A percentile compares a stretch with the other conserved stretches of the same genome.
Conservation (phyloP, 2,329 filamentous ascomycete species). For the Botrytis tulipae region DNA sequence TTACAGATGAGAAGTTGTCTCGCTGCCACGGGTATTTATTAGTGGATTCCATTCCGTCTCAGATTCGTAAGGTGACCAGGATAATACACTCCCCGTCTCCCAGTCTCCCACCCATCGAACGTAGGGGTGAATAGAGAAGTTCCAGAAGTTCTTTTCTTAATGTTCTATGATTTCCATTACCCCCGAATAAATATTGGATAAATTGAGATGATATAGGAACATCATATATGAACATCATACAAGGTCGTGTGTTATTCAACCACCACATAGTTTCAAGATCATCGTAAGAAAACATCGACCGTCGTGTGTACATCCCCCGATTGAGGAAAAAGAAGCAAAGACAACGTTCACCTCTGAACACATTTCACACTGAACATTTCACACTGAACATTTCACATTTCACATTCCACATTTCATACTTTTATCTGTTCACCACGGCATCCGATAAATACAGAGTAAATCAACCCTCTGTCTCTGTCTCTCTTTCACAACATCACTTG, state of each 20-base stretch:
- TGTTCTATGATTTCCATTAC: neutral
- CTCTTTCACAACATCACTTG: neutral
- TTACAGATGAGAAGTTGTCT: too few relatives aligned
- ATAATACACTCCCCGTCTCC: neutral
- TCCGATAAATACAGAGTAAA: too few relatives aligned
- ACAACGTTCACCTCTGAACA: too few relatives aligned
- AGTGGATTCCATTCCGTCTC: conserved; percentile 1
- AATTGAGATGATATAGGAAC: neutral
- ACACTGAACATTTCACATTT: too few relatives aligned
- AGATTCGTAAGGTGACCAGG: neutral
- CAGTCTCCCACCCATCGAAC: neutral
- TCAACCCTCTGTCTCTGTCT: neutral
- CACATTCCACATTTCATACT: too few relatives aligned
- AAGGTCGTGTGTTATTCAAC: too few relatives aligned
- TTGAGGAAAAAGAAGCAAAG: neutral
- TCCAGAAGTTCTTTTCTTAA: neutral
- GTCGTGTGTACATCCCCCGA: neutral
- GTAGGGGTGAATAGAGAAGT: neutral
- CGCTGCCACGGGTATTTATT: neutral
- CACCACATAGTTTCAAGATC: neutral
- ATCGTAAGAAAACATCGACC: neutral
- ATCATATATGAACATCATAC: neutral
- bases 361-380: neutral
- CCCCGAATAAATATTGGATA: neutral
- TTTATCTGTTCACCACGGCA: neutral